A percentile compares a stretch with the other conserved stretches of the same genome.
Conservation (phyloP, 192 early-diverging fungal species). For the Entomortierella beljakovae region DNA sequence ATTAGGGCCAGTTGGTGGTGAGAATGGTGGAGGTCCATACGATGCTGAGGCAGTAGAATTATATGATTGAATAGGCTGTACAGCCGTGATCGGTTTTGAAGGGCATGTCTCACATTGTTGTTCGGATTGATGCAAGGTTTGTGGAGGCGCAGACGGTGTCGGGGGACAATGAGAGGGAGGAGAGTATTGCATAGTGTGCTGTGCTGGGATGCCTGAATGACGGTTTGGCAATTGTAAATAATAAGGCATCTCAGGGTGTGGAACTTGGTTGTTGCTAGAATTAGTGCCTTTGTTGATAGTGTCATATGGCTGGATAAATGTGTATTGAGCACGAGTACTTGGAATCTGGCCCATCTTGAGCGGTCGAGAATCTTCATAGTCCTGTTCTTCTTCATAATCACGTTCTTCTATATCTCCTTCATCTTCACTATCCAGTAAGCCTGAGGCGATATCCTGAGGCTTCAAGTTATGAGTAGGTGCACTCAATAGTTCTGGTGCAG, state of each 20-base stretch:
- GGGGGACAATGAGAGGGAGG: no score
- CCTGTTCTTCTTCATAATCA: slow-evolving; percentile 31
- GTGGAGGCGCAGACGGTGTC: background rate
- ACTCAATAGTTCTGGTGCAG: background rate
- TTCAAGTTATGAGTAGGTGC: background rate
- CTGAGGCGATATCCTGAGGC: slow-evolving; percentile 4
- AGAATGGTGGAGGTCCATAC: slow-evolving; percentile 14
- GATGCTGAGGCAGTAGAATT: background rate
- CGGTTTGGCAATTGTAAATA: background rate
- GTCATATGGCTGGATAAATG: slow-evolving; percentile 39
- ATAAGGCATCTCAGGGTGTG: background rate
- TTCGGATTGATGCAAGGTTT: background rate
- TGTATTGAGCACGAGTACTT: slow-evolving; percentile 27
- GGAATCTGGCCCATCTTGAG: slow-evolving; percentile 40
- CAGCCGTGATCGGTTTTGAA: background rate
- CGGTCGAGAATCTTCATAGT: slow-evolving; percentile 42
- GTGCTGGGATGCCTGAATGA: background rate
- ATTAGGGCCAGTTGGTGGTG: background rate
- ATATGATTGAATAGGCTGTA: background rate
- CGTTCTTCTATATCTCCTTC: slow-evolving; percentile 1
- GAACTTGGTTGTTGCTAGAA: background rate
- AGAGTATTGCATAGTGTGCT: no score
- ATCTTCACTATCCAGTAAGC: background rate
- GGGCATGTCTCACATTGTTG: background rate
- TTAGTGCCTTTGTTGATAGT: background rate